Evolutionary conservation across 1,284 basidiomycete genomes (phyloP).

Genomic region (Polyporus tsugae): DNA sequence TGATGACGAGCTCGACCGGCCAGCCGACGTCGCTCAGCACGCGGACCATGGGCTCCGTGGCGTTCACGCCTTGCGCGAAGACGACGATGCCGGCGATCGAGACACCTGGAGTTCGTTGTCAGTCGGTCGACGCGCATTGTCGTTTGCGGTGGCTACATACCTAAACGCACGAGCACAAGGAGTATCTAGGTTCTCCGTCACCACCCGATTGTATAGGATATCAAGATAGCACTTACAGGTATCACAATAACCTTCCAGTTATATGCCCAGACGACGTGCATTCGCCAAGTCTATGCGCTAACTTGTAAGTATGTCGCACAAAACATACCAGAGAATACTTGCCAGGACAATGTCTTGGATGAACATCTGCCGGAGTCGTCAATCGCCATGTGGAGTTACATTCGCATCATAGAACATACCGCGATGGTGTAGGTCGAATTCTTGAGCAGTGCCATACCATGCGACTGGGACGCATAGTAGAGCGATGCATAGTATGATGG

Average conservation of each 20-base stretch:
- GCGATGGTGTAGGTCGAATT: slow-evolving; percentile 7
- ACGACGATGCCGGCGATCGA: background rate
- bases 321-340: background rate
- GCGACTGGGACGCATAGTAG: background rate
- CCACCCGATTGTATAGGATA: background rate
- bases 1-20: slow-evolving; percentile 17
- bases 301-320: background rate
- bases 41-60: background rate
- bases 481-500: slow-evolving; percentile 13
- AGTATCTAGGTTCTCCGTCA: background rate
- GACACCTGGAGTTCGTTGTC: background rate
- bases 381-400: background rate
- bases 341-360: slow-evolving; percentile 3
- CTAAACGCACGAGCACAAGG: background rate
- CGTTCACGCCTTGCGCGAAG: background rate
- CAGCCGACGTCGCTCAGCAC: slow-evolving; percentile 1
- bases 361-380: background rate
- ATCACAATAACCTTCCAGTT: slow-evolving; percentile 11
- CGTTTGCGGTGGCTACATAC: background rate
- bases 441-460: slow-evolving; percentile 4
- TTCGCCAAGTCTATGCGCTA: slow-evolving; percentile 14
- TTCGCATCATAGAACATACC: background rate
- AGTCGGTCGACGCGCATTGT: background rate
- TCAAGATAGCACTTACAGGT: slow-evolving; percentile 3
- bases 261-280: slow-evolving; percentile 16